Base-by-base conservation (phyloP, 257 asterid genomes). In the Forsythia suspensa region DNA sequence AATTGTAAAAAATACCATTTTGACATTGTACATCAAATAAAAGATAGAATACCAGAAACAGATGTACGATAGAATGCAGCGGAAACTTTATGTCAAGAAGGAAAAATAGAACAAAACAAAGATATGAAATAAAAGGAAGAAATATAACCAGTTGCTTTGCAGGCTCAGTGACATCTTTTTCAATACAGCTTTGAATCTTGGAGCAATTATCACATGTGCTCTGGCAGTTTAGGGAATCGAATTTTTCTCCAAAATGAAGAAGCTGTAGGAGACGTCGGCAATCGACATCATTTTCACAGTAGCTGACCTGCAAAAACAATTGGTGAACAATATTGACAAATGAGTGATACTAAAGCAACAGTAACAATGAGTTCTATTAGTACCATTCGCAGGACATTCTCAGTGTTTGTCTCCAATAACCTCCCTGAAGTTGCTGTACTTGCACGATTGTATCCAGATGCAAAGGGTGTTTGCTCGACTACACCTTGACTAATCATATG, bases 161-260 rank as follows among this genome's bases (percentile, higher is more conserved):
- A 67, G 77, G 82, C 80, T 77, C 87, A 12, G 99, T 92, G 81
- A 91, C 99, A 80, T 96, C 95, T 84, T 90, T 96, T 86, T 93
- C 99, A 76, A 89, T 84, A 77, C 77, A 91, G 83, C 75, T 88
- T 84, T 88, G 94, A 78, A 75, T 79, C 88, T 83, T 94, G 80
- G 91, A 89, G 84, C 99, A 96, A 85, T 96, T 96, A 84, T 96
- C 98, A 41, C 99, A 96, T 61, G 99, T 94, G 80, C 90, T 96
- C 78, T 77, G 87, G 86, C 99, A 96, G 84, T 83, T 91, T 68
- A 83, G 74, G 80, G 97, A 84, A 83, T 96, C 90, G 74, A 96
- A 96, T 57, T 94, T 94, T 86, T 96, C 99, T n/a, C 99, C 99
- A 79, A 96, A 96, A 85, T 96, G 99, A 81, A 92, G 83, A 79